phyloP scores from a whole-genome alignment of 2,329 filamentous ascomycete genomes.

The Diaporthe ampelina region DNA sequence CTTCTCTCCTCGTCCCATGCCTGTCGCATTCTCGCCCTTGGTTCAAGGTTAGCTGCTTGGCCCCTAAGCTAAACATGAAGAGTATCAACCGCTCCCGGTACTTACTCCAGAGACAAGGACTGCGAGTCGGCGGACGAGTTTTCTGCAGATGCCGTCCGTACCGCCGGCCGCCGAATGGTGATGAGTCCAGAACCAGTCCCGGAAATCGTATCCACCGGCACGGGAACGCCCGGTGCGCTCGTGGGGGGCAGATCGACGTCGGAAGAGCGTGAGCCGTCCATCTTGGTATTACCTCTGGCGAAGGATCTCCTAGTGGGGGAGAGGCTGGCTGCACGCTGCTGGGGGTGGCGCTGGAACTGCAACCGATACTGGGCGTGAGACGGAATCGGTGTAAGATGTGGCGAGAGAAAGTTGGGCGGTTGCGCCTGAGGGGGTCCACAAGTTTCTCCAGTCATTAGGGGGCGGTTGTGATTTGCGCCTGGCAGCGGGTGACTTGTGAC shows the following conservation, averaged over 20 bases:
- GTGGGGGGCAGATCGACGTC: constrained; percentile 29
- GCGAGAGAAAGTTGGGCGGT: constrained; percentile 46
- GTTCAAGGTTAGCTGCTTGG: constrained; percentile 7
- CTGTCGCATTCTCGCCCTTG: constrained; percentile 56
- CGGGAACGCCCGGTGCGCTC: constrained; percentile 27
- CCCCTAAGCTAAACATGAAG: background rate
- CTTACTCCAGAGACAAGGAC: constrained; percentile 38
- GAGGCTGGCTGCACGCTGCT: constrained; percentile 50
- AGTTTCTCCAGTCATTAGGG: constrained; percentile 38
- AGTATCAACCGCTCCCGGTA: background rate
- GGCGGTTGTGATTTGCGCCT: constrained; percentile 32
- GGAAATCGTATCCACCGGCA: constrained; percentile 40
- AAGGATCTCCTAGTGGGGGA: constrained; percentile 48
- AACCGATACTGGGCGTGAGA: constrained; percentile 45
- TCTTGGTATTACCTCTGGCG: constrained; percentile 13
- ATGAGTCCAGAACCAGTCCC: constrained; percentile 39
- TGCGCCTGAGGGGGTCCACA: constrained; percentile 45
- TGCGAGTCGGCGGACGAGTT: constrained; percentile 25
- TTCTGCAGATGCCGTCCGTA: constrained; percentile 34
- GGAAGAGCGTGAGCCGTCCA: constrained; percentile 38
- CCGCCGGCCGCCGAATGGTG: constrained; percentile 38
- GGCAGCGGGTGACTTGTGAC: constrained; percentile 44
- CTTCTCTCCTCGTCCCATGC: constrained; percentile 68
- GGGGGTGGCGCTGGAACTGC: constrained; percentile 43
- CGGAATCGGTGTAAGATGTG: constrained; percentile 45